phyloP scores from a whole-genome alignment of 345 rosid species.

The Camelina hispida region DNA sequence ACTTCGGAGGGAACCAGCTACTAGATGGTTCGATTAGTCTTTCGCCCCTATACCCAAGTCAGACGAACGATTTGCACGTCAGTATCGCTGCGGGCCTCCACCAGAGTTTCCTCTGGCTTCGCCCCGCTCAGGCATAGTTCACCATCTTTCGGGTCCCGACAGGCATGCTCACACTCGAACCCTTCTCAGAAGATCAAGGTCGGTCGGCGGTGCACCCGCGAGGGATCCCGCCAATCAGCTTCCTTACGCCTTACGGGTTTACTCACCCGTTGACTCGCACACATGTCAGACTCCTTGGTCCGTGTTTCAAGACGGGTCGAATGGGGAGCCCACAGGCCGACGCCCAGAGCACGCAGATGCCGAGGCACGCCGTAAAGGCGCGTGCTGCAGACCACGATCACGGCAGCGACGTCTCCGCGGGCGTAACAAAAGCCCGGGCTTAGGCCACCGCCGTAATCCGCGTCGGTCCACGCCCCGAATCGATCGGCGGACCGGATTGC shows the following conservation, averaged over 20 bases:
- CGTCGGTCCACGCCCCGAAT: too few species aligned
- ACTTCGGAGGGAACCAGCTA: conserved; percentile 59
- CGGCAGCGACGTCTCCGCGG: too few species aligned
- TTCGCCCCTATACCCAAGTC: conserved; percentile 56
- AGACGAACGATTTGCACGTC: conserved; percentile 41
- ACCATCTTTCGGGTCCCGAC: conserved; percentile 6
- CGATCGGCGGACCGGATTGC: too few species aligned
- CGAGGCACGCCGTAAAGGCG: too few species aligned
- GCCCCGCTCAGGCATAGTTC: not conserved
- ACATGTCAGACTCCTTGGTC: conserved; percentile 63
- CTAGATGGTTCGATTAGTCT: conserved; percentile 56
- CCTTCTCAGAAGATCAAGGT: not conserved
- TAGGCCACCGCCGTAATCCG: too few species aligned
- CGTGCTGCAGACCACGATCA: too few species aligned
- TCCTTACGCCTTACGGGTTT: conserved; percentile 18
- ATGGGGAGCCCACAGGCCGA: conserved; percentile 55
- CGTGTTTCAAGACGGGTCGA: conserved; percentile 65
- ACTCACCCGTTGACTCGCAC: conserved; percentile 52
- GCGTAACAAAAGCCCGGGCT: too few species aligned
- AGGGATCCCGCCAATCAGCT: conserved; percentile 12
- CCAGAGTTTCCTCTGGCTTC: conserved; percentile 7
- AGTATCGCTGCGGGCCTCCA: conserved; percentile 17
- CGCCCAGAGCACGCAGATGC: too few species aligned
- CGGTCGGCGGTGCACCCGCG: conserved; percentile 8
- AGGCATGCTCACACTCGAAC: not conserved